phyloP scores from a whole-genome alignment of 2,329 filamentous ascomycete genomes.

The Paramyrothecium sp. region DNA sequence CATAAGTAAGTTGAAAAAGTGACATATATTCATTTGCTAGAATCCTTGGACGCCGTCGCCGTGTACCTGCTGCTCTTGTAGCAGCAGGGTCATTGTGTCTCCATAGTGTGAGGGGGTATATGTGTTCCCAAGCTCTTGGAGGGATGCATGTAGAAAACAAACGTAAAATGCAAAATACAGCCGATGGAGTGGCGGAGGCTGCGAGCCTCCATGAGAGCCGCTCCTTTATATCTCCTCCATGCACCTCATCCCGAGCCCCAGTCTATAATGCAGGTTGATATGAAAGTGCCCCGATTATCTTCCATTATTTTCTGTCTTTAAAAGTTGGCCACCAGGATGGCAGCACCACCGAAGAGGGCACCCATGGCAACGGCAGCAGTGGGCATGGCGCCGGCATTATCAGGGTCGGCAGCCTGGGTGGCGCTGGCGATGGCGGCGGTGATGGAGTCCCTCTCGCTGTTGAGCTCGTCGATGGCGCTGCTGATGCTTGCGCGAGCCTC shows the following conservation, averaged over 20 bases:
- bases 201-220: too few relatives aligned
- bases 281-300: too few relatives aligned
- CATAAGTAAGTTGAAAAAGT: background rate
- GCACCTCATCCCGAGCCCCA: too few relatives aligned
- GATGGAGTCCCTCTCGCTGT: slow-evolving; percentile 11
- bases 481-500: slow-evolving; percentile 12
- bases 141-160: too few relatives aligned
- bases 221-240: too few relatives aligned
- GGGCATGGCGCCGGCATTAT: slow-evolving; percentile 29
- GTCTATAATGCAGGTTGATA: too few relatives aligned
- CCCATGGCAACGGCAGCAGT: slow-evolving; percentile 44
- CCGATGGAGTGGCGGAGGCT: too few relatives aligned
- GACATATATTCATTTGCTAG: background rate
- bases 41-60: background rate
- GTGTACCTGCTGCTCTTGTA: background rate
- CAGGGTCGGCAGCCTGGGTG: slow-evolving; percentile 14
- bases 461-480: slow-evolving; percentile 3
- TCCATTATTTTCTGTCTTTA: slow-evolving; percentile 22
- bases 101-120: background rate
- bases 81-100: background rate
- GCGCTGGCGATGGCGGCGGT: slow-evolving; percentile 13
- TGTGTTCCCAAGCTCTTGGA: background rate
- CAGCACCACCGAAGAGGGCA: slow-evolving; percentile 46
- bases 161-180: too few relatives aligned
- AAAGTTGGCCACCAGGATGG: slow-evolving; percentile 39